phyloP scores from a whole-genome alignment of 108 stramenopile genomes.

The Cyclotella choctawhatcheeana region DNA sequence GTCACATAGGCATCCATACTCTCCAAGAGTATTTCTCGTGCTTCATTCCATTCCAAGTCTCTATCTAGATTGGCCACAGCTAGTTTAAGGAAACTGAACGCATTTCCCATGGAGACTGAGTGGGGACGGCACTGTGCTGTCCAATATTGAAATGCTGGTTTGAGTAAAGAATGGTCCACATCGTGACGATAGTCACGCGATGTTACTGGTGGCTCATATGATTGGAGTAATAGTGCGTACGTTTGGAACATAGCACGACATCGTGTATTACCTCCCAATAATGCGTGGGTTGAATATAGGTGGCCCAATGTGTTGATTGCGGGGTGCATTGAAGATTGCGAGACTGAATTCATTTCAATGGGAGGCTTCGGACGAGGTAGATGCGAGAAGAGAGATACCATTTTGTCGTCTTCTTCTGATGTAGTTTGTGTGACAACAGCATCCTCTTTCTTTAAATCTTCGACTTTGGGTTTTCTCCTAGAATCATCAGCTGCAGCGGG shows the following conservation, averaged over 20 bases:
- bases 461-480: background rate
- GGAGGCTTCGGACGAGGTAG: slow-evolving; percentile 69
- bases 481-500: background rate
- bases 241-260: slow-evolving; percentile 92
- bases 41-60: slow-evolving; percentile 79
- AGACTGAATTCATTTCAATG: slow-evolving; percentile 27
- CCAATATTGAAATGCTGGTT: slow-evolving; percentile 91
- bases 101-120: slow-evolving; percentile 96
- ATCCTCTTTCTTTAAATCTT: slow-evolving; percentile 15
- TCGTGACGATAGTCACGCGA: slow-evolving; percentile 74
- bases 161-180: slow-evolving; percentile 82
- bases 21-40: slow-evolving; percentile 74
- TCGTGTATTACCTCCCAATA: slow-evolving; percentile 90
- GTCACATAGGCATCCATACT: slow-evolving; percentile 88
- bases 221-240: slow-evolving; percentile 69
- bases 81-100: slow-evolving; percentile 89
- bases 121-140: slow-evolving; percentile 91
- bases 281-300: slow-evolving; percentile 78
- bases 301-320: slow-evolving; percentile 84
- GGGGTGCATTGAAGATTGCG: slow-evolving; percentile 68
- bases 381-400: slow-evolving; percentile 86
- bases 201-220: slow-evolving; percentile 62
- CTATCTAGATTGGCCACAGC: slow-evolving; percentile 88
- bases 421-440: background rate
- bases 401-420: slow-evolving; percentile 52